phyloP scores from a whole-genome alignment of 768 basidiomycete species.

The Agaricus subrufescens region DNA sequence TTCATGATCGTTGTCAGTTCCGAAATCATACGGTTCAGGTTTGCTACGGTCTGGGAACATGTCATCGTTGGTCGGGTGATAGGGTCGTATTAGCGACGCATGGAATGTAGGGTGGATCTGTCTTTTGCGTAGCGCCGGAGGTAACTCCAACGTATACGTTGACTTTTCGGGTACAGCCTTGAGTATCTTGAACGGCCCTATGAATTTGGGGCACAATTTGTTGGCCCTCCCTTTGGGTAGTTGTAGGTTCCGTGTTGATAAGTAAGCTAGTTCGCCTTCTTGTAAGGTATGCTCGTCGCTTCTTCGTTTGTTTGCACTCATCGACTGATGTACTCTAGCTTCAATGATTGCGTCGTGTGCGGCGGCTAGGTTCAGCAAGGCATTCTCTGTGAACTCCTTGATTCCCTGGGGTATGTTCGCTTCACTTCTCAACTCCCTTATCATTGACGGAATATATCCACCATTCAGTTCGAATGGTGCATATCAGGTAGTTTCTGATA shows the following conservation, averaged over 20 bases:
- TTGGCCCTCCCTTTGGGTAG: slow-evolving; percentile 20
- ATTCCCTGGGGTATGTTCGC: slow-evolving; percentile 16
- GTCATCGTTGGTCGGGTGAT: slow-evolving; percentile 22
- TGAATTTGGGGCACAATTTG: slow-evolving; percentile 31
- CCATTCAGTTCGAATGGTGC: slow-evolving; percentile 26
- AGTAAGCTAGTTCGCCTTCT: slow-evolving; percentile 24
- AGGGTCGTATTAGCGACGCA: slow-evolving; percentile 20
- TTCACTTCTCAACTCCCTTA: slow-evolving; percentile 2
- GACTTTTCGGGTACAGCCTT: slow-evolving; percentile 16
- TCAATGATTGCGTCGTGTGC: slow-evolving; percentile 34
- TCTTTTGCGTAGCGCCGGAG: neutral
- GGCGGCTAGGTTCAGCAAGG: slow-evolving; percentile 16
- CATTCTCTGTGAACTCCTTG: slow-evolving; percentile 18
- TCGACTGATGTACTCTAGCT: slow-evolving; percentile 21
- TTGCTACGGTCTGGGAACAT: slow-evolving; percentile 27
- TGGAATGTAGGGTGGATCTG: slow-evolving; percentile 26
- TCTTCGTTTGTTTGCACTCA: slow-evolving; percentile 22
- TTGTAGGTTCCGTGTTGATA: slow-evolving; percentile 31
- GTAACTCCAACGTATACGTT: slow-evolving; percentile 24
- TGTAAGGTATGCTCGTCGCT: slow-evolving; percentile 13
- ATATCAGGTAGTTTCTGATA: slow-evolving; percentile 24
- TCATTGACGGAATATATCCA: slow-evolving; percentile 19
- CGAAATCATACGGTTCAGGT: slow-evolving; percentile 32
- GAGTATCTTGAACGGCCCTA: slow-evolving; percentile 32
- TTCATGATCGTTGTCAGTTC: slow-evolving; percentile 24